Percentiles rank a stretch among this genome's conserved stretches.
Evolutionary conservation across 176 grass and related monocot genomes (phyloP).

Genomic region (Carex littledalei): DNA sequence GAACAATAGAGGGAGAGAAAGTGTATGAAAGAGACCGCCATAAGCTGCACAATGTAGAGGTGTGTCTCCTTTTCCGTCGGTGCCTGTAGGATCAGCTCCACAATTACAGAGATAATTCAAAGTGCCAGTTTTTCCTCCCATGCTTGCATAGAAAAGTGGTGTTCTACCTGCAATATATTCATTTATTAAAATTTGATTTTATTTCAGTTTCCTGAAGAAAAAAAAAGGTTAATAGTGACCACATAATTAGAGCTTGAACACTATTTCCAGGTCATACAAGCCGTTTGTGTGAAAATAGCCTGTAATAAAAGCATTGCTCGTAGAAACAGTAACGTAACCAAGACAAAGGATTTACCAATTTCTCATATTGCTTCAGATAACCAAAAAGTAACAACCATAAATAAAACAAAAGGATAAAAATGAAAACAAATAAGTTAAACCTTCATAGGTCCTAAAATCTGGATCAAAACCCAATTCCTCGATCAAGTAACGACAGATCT

Average conservation of each 20-base stretch:
- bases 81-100: not conserved
- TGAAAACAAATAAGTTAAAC: not conserved
- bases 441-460: not conserved
- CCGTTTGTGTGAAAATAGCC: no score
- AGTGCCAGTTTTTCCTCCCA: not conserved
- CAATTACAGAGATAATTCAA: not conserved
- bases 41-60: not conserved
- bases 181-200: not conserved
- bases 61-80: not conserved
- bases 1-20: not conserved
- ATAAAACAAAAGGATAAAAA: no score
- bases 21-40: not conserved
- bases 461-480: not conserved
- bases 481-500: not conserved
- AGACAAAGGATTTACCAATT: not conserved
- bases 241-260: not conserved
- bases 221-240: not conserved
- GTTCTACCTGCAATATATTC: not conserved
- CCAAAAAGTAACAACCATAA: no score
- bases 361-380: no score
- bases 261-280: no score
- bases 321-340: no score
- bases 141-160: not conserved
- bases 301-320: no score
- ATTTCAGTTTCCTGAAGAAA: not conserved